Evolutionary conservation across 257 asterid species (phyloP).

Genomic region (Solanum dulcamara): DNA sequence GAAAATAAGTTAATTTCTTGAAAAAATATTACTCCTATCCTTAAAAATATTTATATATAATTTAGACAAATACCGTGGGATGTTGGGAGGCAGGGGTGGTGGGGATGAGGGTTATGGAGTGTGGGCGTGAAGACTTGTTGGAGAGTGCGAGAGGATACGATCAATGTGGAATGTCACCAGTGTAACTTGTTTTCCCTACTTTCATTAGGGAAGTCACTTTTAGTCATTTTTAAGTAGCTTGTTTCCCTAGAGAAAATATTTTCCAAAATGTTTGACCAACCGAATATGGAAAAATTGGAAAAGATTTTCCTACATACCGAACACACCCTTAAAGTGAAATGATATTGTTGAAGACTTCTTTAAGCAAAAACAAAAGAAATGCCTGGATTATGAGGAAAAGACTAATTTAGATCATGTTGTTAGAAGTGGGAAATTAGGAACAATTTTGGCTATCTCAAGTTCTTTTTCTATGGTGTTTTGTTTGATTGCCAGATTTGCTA

Average conservation of each 20-base stretch:
- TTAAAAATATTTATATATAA: no score
- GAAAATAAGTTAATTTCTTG: not conserved
- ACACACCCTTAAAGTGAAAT: not conserved
- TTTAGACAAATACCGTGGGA: no score
- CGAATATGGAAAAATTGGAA: no score
- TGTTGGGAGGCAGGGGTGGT: not conserved
- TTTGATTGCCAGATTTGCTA: not conserved
- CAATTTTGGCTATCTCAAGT: not conserved
- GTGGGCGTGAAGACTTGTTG: not conserved
- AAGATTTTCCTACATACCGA: no score
- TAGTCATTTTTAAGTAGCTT: no score
- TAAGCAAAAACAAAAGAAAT: not conserved
- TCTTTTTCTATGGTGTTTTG: not conserved
- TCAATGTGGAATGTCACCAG: no score
- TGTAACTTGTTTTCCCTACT: no score
- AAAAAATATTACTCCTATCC: not conserved
- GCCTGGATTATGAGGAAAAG: not conserved
- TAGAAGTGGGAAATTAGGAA: not conserved
- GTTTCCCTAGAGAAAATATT: no score
- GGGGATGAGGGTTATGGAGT: not conserved
- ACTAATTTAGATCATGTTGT: not conserved
- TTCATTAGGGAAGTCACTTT: no score
- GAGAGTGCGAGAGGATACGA: not conserved
- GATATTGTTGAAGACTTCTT: not conserved
- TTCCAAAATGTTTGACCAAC: no score